Conservation (phyloP, 208 protist genomes). For the Leishmania martiniquensis region DNA sequence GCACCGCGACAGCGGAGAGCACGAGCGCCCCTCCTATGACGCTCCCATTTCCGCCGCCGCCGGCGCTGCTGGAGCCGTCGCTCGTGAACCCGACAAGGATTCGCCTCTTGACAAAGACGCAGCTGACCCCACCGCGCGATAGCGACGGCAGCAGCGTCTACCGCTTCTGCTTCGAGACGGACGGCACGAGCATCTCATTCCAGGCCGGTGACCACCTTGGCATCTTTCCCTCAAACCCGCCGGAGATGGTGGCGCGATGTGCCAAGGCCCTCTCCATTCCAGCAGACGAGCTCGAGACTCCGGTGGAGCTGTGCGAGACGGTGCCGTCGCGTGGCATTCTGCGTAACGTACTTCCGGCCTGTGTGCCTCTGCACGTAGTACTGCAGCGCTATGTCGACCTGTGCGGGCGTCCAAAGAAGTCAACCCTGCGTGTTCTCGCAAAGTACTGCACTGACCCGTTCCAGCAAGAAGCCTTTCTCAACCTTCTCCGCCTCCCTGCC, state of each 20-base stretch:
- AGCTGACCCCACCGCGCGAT: slow-evolving; percentile 39
- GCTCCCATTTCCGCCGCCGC: slow-evolving; percentile 48
- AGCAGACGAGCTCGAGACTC: slow-evolving; percentile 38
- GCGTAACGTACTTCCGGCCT: slow-evolving; percentile 65
- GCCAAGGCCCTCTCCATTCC: slow-evolving; percentile 54
- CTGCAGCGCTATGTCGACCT: slow-evolving; percentile 85
- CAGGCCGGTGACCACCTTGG: slow-evolving; percentile 94
- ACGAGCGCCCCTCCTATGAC: neutral
- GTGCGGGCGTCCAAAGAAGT: slow-evolving; percentile 67
- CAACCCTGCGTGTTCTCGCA: slow-evolving; percentile 62
- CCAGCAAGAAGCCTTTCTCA: slow-evolving; percentile 62
- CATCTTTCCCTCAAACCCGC: slow-evolving; percentile 87
- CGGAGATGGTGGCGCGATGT: slow-evolving; percentile 67
- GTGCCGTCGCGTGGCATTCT: slow-evolving; percentile 32
- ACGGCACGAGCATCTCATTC: slow-evolving; percentile 67
- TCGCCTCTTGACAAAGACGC: slow-evolving; percentile 37
- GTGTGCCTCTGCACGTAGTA: slow-evolving; percentile 58
- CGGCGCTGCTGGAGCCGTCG: slow-evolving; percentile 63
- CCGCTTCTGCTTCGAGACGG: slow-evolving; percentile 39
- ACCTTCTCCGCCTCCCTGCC: slow-evolving; percentile 30
- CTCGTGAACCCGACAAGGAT: slow-evolving; percentile 49
- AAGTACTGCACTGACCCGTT: slow-evolving; percentile 61
- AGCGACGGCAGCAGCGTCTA: slow-evolving; percentile 69
- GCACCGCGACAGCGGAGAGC: neutral
- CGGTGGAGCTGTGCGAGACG: slow-evolving; percentile 53